phyloP scores from a whole-genome alignment of 139 green algal species.

The Micromonas commoda region DNA sequence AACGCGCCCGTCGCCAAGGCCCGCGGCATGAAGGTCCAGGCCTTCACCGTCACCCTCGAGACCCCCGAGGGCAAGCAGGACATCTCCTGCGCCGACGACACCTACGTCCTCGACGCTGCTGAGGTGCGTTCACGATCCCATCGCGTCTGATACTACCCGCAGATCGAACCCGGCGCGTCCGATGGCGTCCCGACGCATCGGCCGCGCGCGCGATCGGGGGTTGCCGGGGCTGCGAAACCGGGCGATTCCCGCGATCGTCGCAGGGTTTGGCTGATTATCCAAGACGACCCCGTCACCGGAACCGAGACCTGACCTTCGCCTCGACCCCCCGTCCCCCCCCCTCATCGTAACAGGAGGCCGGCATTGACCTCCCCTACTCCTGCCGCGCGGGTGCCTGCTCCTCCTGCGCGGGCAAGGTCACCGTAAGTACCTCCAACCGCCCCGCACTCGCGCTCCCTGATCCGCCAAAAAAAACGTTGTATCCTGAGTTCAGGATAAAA shows the following conservation, averaged over 20 bases:
- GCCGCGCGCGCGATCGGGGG: neutral
- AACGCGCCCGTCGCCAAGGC: slow-evolving; percentile 1
- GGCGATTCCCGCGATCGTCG: too few species aligned
- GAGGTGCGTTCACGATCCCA: slow-evolving; percentile 37
- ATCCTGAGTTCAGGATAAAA: too few species aligned
- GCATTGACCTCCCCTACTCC: slow-evolving; percentile 78
- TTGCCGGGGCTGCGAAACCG: neutral
- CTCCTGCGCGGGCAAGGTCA: slow-evolving; percentile 69
- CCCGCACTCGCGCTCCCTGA: neutral
- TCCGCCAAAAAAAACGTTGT: too few species aligned
- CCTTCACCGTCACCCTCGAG: slow-evolving; percentile 64
- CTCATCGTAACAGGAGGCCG: slow-evolving; percentile 51
- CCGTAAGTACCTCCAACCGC: slow-evolving; percentile 41
- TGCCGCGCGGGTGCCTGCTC: slow-evolving; percentile 81
- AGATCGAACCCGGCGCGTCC: too few species aligned
- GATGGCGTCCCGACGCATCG: too few species aligned
- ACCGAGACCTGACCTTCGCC: neutral
- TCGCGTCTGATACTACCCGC: too few species aligned
- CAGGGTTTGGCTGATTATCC: too few species aligned
- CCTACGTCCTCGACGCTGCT: slow-evolving; percentile 76
- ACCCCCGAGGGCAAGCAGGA: slow-evolving; percentile 53
- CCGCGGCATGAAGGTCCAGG: slow-evolving; percentile 18
- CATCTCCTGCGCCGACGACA: slow-evolving; percentile 66
- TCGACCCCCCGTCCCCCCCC: neutral
- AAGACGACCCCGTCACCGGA: too few species aligned